phyloP scores from a whole-genome alignment of 1,284 basidiomycete species.

The Taiwanofungus camphoratus region DNA sequence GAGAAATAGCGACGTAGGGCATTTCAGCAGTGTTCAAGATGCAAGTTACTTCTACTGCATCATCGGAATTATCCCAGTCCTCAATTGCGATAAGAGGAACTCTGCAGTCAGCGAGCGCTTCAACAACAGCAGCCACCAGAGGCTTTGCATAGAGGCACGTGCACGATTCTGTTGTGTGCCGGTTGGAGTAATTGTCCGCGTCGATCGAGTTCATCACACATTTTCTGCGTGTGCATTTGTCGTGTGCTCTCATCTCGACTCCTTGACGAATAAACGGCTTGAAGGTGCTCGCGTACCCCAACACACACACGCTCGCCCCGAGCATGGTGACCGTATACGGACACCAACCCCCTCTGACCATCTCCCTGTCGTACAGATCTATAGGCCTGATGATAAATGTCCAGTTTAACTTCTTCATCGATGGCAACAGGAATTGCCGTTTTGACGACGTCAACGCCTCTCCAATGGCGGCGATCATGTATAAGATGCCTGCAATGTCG shows the following conservation, averaged over 20 bases:
- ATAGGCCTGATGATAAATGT: background rate
- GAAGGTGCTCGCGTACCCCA: background rate
- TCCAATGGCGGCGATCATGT: conserved; percentile 3
- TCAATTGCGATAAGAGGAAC: background rate
- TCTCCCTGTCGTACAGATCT: background rate
- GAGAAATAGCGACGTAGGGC: conserved; percentile 11
- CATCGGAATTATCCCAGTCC: background rate
- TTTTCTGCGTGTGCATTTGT: background rate
- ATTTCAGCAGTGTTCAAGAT: background rate
- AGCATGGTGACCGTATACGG: conserved; percentile 1
- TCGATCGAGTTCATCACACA: background rate
- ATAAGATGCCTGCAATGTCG: background rate
- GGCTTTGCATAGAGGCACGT: background rate
- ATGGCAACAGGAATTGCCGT: conserved; percentile 1
- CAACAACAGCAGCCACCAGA: background rate
- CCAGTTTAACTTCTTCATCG: background rate
- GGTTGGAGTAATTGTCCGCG: background rate
- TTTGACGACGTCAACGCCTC: background rate
- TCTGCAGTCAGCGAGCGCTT: background rate
- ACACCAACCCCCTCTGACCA: background rate
- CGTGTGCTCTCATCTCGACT: background rate
- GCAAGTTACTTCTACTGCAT: background rate
- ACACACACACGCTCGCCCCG: background rate
- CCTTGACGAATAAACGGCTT: background rate
- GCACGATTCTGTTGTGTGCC: background rate